Evolutionary conservation across 768 basidiomycete genomes (phyloP).

Genomic region (Symmetrospora coprosmae): DNA sequence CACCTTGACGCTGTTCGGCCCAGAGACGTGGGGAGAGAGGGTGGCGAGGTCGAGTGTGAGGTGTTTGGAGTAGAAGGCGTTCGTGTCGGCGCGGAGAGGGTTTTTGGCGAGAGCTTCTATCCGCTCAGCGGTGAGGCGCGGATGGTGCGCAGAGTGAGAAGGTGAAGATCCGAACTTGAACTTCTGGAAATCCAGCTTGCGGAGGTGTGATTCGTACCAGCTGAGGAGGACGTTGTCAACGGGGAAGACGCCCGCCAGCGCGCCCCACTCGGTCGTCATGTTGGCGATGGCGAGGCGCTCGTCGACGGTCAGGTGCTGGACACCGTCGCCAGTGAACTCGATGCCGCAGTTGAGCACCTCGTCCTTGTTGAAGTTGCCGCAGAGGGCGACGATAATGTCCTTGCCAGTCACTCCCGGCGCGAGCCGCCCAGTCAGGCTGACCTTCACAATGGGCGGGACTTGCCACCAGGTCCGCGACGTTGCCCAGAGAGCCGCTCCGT

Average conservation of each 20-base stretch:
- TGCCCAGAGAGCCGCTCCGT: conserved; percentile 67
- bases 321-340: conserved; percentile 85
- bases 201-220: conserved; percentile 70
- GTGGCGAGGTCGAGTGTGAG: conserved; percentile 83
- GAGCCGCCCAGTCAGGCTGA: conserved; percentile 69
- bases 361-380: conserved; percentile 87
- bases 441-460: conserved; percentile 88
- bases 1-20: conserved; percentile 93
- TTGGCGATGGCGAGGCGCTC: conserved; percentile 84
- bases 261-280: conserved; percentile 99
- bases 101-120: conserved; percentile 51
- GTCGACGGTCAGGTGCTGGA: conserved; percentile 62
- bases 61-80: conserved; percentile 69
- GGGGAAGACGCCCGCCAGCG: conserved; percentile 86
- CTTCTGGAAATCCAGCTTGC: conserved; percentile 59
- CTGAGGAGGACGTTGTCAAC: conserved; percentile 63
- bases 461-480: conserved; percentile 99
- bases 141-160: conserved; percentile 45
- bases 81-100: conserved; percentile 51
- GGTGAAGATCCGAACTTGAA: conserved; percentile 45
- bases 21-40: conserved; percentile 86
- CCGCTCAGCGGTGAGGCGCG: conserved; percentile 63
- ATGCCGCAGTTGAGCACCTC: conserved; percentile 93
- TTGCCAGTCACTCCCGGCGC: conserved; percentile 88
- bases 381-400: conserved; percentile 92